Evolutionary conservation across 192 early-diverging fungal genomes (phyloP), one percentile per base, ranked within the genome.

Genomic region (Podila verticillata): DNA sequence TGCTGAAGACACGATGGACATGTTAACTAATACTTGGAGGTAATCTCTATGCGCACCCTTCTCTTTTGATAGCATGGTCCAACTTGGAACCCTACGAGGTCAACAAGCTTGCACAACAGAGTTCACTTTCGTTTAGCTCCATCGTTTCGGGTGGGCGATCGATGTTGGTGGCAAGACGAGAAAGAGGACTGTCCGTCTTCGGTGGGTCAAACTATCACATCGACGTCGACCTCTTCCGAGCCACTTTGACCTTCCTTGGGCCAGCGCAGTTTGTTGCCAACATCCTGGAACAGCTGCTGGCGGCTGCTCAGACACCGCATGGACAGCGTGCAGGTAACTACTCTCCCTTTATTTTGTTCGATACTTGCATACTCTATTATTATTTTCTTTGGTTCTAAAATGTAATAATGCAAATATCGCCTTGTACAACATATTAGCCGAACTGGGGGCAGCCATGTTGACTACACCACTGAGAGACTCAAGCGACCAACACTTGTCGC

Each of bases 391-490:
- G 17, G 24, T 1, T 4, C 56, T 58, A 19, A 59, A 22, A 26
- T 31, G 31, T 22, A 2, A 28, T 39, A 4, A 0, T 60, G 22
- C 24, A 10, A 26, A 7, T 15, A 31, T 24, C 30, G 9, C 17
- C 10, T 47, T 47, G 28, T 47, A 5, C n/a, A 7, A 57, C 20
- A 54, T 30, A 36, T n/a, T 22, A 80, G 77, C 61, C 22, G 77
- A 80, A 39, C 51, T 80, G 28, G 77, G 70, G 24, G 77, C 77
- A 4, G 77, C 77, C 7, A 80, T 80, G 61, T 66, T 80, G 48
- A 72, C 77, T 10, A 80, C 77, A 1, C 77, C 77, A n/a, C 35
- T 80, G 15, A 36, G 63, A 10, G 54, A 65, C 5, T 68, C 61
- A 15, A 70, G 77, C 12, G 69, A 80, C 32, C 34, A 63, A 29